phyloP scores from a whole-genome alignment of 495 filamentous ascomycete genomes.

The Neurospora cerealis region DNA sequence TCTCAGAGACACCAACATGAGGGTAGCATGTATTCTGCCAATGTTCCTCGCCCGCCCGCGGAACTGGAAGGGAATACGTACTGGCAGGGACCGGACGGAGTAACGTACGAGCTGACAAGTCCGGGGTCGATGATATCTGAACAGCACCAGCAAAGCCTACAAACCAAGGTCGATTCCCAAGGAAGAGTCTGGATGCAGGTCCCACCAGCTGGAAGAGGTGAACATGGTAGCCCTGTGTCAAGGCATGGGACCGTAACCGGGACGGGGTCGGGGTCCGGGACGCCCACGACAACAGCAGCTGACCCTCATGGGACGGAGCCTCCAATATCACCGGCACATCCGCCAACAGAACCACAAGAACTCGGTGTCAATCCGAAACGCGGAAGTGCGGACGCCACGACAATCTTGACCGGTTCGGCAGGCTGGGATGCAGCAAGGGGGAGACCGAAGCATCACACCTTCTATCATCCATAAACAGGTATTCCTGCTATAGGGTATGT shows the following conservation, averaged over 20 bases:
- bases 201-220: constrained; percentile 1
- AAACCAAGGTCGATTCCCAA: constrained; percentile 13
- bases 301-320: not conserved
- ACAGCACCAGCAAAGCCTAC: not conserved
- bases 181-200: constrained; percentile 20
- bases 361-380: not conserved
- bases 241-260: not conserved
- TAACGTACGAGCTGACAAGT: constrained; percentile 9
- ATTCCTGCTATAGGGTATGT: not conserved
- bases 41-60: not conserved
- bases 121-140: not conserved
- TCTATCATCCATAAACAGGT: constrained; percentile 12
- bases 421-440: constrained; percentile 9
- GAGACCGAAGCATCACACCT: constrained; percentile 12
- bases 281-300: not conserved
- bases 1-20: not conserved
- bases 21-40: not conserved
- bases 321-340: not conserved
- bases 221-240: not conserved
- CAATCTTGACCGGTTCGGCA: not conserved
- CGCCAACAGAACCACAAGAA: constrained; percentile 5
- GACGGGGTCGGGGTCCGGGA: not conserved
- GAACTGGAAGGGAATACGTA: not conserved
- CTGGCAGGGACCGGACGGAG: constrained; percentile 6
- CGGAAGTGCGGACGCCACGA: not conserved